Conservation (phyloP, 352 stramenopile species). For the Phytophthora pini region DNA sequence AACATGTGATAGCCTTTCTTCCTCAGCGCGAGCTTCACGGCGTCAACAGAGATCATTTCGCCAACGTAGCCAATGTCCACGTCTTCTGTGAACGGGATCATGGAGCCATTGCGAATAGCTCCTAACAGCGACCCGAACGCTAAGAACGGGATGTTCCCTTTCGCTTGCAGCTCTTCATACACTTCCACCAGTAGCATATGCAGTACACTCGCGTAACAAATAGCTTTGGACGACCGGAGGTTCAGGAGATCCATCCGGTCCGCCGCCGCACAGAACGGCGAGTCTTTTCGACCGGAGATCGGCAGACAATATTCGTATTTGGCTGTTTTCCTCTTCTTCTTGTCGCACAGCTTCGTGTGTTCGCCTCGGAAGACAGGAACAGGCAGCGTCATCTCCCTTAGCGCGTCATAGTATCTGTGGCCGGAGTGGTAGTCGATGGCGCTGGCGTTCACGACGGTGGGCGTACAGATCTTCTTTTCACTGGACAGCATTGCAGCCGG, state of each 20-base stretch:
- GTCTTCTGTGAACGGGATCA: slow-evolving; percentile 65
- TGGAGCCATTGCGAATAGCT: slow-evolving; percentile 48
- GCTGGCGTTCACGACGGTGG: slow-evolving; percentile 16
- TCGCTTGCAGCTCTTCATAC: slow-evolving; percentile 44
- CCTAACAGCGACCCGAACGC: slow-evolving; percentile 55
- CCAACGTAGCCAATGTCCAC: slow-evolving; percentile 48
- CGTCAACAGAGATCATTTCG: slow-evolving; percentile 5
- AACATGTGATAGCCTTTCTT: slow-evolving; percentile 60
- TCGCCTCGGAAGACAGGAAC: slow-evolving; percentile 34
- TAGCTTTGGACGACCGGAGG: slow-evolving; percentile 21
- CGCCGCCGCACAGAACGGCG: slow-evolving; percentile 41
- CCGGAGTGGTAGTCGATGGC: slow-evolving; percentile 18
- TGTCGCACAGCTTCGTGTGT: slow-evolving; percentile 27
- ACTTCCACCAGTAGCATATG: slow-evolving; percentile 63
- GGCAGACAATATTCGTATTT: slow-evolving; percentile 51
- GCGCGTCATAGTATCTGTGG: slow-evolving; percentile 19
- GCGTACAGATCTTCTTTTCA: slow-evolving; percentile 6
- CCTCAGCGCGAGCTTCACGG: slow-evolving; percentile 18
- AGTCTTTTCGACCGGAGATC: slow-evolving; percentile 51
- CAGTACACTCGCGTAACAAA: slow-evolving; percentile 56
- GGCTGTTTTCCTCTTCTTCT: slow-evolving; percentile 9
- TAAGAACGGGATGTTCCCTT: slow-evolving; percentile 38
- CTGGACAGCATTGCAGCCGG: slow-evolving; percentile 15
- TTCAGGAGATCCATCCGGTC: slow-evolving; percentile 57
- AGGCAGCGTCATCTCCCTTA: slow-evolving; percentile 10